Percentiles rank a stretch among this genome's conserved stretches.
Evolutionary conservation across 495 filamentous ascomycete species (phyloP).

Genomic region (Aspergillus sclerotiicarbonarius): DNA sequence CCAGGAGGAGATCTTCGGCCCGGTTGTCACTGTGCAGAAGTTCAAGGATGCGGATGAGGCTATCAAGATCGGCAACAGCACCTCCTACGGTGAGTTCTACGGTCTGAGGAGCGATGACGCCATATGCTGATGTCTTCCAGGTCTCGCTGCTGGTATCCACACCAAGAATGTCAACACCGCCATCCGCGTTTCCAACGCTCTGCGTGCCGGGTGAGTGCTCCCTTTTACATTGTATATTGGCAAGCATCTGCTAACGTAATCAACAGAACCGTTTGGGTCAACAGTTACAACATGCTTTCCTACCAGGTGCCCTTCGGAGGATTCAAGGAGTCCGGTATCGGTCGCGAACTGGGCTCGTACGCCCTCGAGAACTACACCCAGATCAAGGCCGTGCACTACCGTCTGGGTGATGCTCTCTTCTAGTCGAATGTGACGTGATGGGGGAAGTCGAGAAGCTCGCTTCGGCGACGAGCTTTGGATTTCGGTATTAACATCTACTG

Average conservation of each 20-base stretch:
- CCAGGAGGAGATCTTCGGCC: conserved; percentile 98
- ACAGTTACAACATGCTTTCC: conserved; percentile 84
- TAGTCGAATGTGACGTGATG: conserved; percentile 29
- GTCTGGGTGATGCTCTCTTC: conserved; percentile 63
- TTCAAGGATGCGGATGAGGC: conserved; percentile 88
- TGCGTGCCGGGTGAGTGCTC: conserved; percentile 64
- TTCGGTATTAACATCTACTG: neutral
- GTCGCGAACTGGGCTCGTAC: conserved; percentile 91
- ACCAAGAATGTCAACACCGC: conserved; percentile 92
- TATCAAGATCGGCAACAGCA: conserved; percentile 77
- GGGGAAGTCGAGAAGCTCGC: neutral
- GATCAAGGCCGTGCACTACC: conserved; percentile 65
- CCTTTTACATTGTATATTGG: neutral
- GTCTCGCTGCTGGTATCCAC: conserved; percentile 89
- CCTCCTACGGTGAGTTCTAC: conserved; percentile 57
- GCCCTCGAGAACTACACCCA: conserved; percentile 93
- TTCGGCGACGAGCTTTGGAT: neutral
- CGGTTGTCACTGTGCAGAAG: conserved; percentile 90
- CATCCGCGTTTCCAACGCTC: conserved; percentile 76
- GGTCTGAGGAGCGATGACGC: neutral
- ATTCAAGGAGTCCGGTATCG: conserved; percentile 90
- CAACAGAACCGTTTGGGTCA: conserved; percentile 83
- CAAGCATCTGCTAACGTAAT: conserved; percentile 14
- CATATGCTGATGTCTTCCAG: conserved; percentile 25
- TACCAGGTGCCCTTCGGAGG: conserved; percentile 86